Evolutionary conservation across 163 green algal species (phyloP).

Genomic region (Coccomyxa subellipsoidea): DNA sequence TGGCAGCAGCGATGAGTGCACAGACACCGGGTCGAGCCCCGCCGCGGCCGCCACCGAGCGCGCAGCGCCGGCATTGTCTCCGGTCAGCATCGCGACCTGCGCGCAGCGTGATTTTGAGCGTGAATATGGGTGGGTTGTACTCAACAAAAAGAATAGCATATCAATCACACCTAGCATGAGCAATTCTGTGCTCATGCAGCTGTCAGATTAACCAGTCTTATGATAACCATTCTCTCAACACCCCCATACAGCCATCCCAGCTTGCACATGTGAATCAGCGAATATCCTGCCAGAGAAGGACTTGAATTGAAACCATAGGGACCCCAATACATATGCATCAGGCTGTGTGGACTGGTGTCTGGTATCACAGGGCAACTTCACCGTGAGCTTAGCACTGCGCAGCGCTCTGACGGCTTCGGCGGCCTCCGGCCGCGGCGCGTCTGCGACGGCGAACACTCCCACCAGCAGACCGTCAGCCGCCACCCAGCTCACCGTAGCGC

Average conservation of each 20-base stretch:
- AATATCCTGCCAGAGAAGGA: too few relatives aligned
- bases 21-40: constrained; percentile 42
- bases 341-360: too few relatives aligned
- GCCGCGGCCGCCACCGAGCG: constrained; percentile 35
- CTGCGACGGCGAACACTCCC: constrained; percentile 33
- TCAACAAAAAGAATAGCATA: too few relatives aligned
- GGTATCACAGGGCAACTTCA: neutral
- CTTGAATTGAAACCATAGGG: too few relatives aligned
- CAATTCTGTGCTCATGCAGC: too few relatives aligned
- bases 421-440: constrained; percentile 46
- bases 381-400: neutral
- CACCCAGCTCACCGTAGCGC: constrained; percentile 34
- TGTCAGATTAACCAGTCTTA: too few relatives aligned
- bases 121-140: too few relatives aligned
- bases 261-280: too few relatives aligned
- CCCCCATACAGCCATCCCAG: too few relatives aligned
- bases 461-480: constrained; percentile 31
- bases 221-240: too few relatives aligned
- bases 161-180: too few relatives aligned
- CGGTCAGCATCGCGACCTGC: constrained; percentile 64
- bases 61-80: constrained; percentile 53
- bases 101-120: neutral
- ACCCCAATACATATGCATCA: too few relatives aligned
- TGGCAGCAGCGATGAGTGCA: constrained; percentile 58
- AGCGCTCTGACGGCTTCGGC: constrained; percentile 38